Base-by-base conservation (phyloP, 352 stramenopile species). In the Phytophthora multivora region DNA sequence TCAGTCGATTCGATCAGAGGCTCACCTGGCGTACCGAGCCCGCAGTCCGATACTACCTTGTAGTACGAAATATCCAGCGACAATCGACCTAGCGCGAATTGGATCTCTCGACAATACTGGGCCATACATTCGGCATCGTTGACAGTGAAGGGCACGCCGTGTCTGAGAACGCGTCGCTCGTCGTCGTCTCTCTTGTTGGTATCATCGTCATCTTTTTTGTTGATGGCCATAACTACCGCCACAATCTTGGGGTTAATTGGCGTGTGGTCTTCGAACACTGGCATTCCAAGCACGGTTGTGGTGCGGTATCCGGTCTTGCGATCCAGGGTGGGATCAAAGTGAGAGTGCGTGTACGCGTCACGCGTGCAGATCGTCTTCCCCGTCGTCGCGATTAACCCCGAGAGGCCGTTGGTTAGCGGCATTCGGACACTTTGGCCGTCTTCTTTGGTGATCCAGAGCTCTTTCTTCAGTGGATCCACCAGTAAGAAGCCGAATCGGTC, bases 151-250 rank as follows among this genome's bases (percentile, higher is more conserved):
- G 80, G 68, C 23, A 86, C 65, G 1, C 83, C 49, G 28, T 59
- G 33, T 51, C 53, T 56, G 13, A n/a, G 1, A 6, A 41, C 10
- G n/a, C 39, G 40, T 36, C 39, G 31, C 5, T 69, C 70, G 0
- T 52, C 28, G 9, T 79, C 66, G 12, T 73, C 63, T 38, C 5
- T 15, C 3, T 46, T 45, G 1, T 23, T 50, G 15, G 61, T 48
- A n/a, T 60, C 52, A 16, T 62, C 39, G 30, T 73, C 65, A 18
- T 63, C 56, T 63, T 65, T 73, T 51, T 97, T 97, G 73, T 97
- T 97, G 58, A 97, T 93, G 43, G 89, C 80, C 75, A 96, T 88
- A 4, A 79, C 77, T 11, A 87, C 80, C 2, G 77, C 77, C 4
- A 89, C 80, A 43, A 89, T 84, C 56, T 89, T 86, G 19, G 79